phyloP scores from a whole-genome alignment of 805 yeast species.

The Lipomyces kockii region DNA sequence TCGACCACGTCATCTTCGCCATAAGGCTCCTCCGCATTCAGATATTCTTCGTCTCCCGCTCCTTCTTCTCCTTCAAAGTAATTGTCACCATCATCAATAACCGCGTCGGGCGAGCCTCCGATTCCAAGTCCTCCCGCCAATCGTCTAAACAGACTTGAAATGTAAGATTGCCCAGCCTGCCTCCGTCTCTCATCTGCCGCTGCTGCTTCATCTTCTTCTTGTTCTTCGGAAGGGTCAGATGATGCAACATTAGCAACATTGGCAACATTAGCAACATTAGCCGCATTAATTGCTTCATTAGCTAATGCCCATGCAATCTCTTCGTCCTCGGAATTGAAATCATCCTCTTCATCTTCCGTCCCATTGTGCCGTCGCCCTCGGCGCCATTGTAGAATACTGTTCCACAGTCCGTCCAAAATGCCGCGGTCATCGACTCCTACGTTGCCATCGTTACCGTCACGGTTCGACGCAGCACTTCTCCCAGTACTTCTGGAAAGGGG shows the following conservation, averaged over 20 bases:
- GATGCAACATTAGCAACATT: neutral
- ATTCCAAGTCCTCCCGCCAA: neutral
- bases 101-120: slow-evolving; percentile 1
- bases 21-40: slow-evolving; percentile 4
- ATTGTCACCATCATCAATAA: slow-evolving; percentile 1
- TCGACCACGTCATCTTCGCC: slow-evolving; percentile 12
- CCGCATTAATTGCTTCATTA: slow-evolving; percentile 10
- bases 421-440: slow-evolving; percentile 21
- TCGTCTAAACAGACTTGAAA: slow-evolving; percentile 5
- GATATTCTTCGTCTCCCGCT: slow-evolving; percentile 5
- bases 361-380: slow-evolving; percentile 10
- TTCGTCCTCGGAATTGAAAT: slow-evolving; percentile 11
- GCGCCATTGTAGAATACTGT: slow-evolving; percentile 26
- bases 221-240: neutral
- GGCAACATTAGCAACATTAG: neutral
- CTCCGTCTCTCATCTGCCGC: neutral
- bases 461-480: neutral
- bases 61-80: slow-evolving; percentile 11
- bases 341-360: slow-evolving; percentile 12
- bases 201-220: neutral
- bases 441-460: slow-evolving; percentile 12
- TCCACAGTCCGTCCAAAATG: slow-evolving; percentile 25
- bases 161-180: slow-evolving; percentile 3
- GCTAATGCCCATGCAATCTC: slow-evolving; percentile 21
- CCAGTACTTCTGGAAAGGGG: slow-evolving; percentile 1